Base-by-base conservation (phyloP, 1,139 yeast species). In the Yamadazyma conglobata region DNA sequence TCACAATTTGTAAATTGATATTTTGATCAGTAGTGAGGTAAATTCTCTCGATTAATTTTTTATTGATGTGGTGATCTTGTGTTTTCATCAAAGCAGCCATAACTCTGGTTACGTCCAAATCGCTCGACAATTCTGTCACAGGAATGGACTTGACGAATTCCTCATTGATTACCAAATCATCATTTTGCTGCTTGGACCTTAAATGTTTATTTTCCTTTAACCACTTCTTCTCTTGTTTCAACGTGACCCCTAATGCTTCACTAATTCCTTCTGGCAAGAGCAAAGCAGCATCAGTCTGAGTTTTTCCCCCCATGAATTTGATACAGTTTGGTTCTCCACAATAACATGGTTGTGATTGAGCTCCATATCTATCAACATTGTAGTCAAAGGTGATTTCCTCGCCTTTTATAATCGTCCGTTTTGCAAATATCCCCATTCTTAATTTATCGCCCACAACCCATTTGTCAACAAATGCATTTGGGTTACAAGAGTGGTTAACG, bases 381-480 rank as follows among this genome's bases (percentile, higher is more conserved):
- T 91, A 91, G 58, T 91, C 96, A 60, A 91, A 86, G 0, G 96
- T 86, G 41, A 91, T 78, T 54, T 91, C 98, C 56, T 91, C 97
- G 28, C 96, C 96, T 34, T 58, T 58, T n/a, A 46, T 36, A 33
- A 91, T 86, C 19, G 65, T 58, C 42, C 95, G 66, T 46, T 84
- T 83, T 32, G 96, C 86, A 55, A 91, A 91, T 15, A 91, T 85
- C 22, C 98, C 98, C 97, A 91, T 91, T 45, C 88, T 72, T 38
- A 87, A 68, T 52, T 85, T 83, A 42, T 84, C 86, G 13, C 89
- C 91, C 10, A 91, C 97, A 12, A 88, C 93, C 98, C 98, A 91
- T 60, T 91, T 91, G 56, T 89, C 96, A 25, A 91, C 95, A 49
- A 76, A 87, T 12, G 95, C 91, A 57, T 91, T 91, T 5, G 98